Conservation (phyloP, 2,329 filamentous ascomycete species). For the Penicillium sp. region DNA sequence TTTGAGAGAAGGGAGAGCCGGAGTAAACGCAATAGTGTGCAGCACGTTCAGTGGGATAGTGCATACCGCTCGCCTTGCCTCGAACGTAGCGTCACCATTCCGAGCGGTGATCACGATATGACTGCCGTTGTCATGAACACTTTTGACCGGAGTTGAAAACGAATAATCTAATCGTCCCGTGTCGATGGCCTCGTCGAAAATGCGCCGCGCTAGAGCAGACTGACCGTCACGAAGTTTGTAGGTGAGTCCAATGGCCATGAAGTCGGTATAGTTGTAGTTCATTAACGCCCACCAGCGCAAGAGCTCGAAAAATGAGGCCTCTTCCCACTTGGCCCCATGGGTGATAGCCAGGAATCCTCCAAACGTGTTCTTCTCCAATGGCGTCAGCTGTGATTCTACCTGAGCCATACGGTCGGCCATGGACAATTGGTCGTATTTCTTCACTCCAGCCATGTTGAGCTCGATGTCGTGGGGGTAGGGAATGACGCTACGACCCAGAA, state of each 20-base stretch:
- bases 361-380: neutral
- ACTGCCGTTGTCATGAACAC: neutral
- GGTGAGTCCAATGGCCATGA: neutral
- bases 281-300: conserved; percentile 5
- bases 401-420: conserved; percentile 3
- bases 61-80: neutral
- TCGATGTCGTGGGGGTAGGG: conserved; percentile 3
- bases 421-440: conserved; percentile 1
- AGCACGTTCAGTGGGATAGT: conserved; percentile 5
- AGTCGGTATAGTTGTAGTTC: neutral
- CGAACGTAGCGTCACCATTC: neutral
- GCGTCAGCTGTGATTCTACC: neutral
- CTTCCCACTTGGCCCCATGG: conserved; percentile 1
- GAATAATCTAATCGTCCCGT: conserved; percentile 1
- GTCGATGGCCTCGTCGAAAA: conserved; percentile 2
- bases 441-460: neutral
- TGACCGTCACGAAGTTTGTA: conserved; percentile 3
- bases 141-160: neutral
- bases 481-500: neutral
- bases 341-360: neutral
- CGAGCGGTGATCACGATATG: neutral
- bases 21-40: neutral
- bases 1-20: neutral
- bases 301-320: conserved; percentile 3
- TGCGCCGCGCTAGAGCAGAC: neutral